Evolutionary conservation across 2,329 filamentous ascomycete species (phyloP).

Genomic region (Diaporthe helianthi): DNA sequence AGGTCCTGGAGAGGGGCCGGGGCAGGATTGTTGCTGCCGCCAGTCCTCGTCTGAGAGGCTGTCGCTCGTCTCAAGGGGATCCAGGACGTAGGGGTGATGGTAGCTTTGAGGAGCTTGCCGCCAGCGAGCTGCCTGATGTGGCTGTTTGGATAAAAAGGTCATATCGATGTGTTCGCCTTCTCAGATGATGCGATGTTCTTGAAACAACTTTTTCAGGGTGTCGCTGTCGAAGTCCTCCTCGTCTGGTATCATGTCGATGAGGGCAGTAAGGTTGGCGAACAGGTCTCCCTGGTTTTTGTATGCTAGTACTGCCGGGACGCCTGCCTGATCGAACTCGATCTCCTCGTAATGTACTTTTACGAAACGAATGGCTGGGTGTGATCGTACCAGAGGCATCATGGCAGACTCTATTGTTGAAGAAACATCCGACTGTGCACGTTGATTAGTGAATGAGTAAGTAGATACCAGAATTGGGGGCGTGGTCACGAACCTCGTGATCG

Average conservation of each 20-base stretch:
- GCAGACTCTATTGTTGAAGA: constrained; percentile 81
- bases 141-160: neutral
- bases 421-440: constrained; percentile 70
- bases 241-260: constrained; percentile 84
- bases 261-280: constrained; percentile 86
- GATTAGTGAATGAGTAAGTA: neutral
- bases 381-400: constrained; percentile 74
- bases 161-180: neutral
- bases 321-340: constrained; percentile 90
- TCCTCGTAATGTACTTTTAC: constrained; percentile 90
- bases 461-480: neutral
- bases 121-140: neutral
- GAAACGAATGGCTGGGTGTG: constrained; percentile 78
- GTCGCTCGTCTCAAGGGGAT: neutral
- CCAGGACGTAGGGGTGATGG: neutral
- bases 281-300: constrained; percentile 89
- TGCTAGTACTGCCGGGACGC: constrained; percentile 85
- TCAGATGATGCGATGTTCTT: constrained; percentile 60
- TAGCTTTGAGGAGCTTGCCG: neutral
- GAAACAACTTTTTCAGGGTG: constrained; percentile 59
- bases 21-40: neutral
- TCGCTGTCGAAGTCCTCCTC: constrained; percentile 65
- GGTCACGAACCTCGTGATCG: constrained; percentile 75
- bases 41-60: constrained; percentile 9
- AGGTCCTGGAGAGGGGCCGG: neutral